Base-by-base conservation (phyloP, 1,284 basidiomycete genomes). In the Ceratobasidium sp. region DNA sequence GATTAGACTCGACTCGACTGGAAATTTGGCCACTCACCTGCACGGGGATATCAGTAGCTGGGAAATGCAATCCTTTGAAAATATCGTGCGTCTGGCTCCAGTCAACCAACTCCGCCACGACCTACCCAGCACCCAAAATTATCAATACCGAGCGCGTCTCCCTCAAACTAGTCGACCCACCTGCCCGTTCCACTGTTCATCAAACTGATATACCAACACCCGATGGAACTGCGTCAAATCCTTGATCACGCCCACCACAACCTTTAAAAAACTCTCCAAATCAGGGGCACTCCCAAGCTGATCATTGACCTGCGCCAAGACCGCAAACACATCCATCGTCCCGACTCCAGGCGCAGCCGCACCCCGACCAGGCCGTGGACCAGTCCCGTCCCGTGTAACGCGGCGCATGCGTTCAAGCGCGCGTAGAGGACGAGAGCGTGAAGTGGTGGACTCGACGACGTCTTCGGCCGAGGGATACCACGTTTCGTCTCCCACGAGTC, bases 141-240 rank as follows among this genome's bases (percentile, higher is more conserved):
- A 22, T 25, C 84, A 85, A 78, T 78, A 83, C 43, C 8, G 73
- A 70, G 38, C 17, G 10, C 45, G 79, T 77, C 74, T 81, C 81
- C 22, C 27, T 35, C 1, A 29, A 25, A 52, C 3, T 12, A 52
- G 20, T 15, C 27, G 13, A 31, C 52, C 40, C 43, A 85, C 84
- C 76, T 92, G 87, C 15, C 88, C 87, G 75, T 89, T 89, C 86
- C 87, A 88, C 20, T 77, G 72, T 73, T 90, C 88, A 76, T 91
- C 89, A 75, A 91, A 91, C 78, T 93, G 91, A 76, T 95, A 95
- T n/a, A 94, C 83, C 77, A 96, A 81, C n/a, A 94, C 91, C 8
- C 93, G 85, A 76, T 93, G 91, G 76, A 93, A 93, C 76, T 90
- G 89, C 6, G 90, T 90, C 70, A 95, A 76, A 75, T 95, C 92